These are phyloP conservation scores for Suillus plorans DNA, from an alignment of 768 basidiomycete species.

Conservation along the genomic window DNA sequence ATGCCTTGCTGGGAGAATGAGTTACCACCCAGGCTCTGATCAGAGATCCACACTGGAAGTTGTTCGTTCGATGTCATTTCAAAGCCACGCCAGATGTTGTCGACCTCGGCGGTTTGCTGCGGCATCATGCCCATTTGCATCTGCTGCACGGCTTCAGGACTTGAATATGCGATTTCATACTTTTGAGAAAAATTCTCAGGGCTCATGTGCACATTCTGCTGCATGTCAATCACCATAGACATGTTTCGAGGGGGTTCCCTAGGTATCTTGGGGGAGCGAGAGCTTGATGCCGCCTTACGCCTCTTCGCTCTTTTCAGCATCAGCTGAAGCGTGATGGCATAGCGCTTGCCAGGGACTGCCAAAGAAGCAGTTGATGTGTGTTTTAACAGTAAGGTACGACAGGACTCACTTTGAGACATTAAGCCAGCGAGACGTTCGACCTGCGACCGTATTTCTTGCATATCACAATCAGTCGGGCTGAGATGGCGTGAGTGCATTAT, in stretches of 20 bases:
- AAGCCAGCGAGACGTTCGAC: conserved; percentile 77
- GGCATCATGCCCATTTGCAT: conserved; percentile 29
- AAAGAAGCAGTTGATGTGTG: conserved; percentile 9
- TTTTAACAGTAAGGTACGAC: background rate
- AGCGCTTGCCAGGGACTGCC: conserved; percentile 88
- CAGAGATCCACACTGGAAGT: conserved; percentile 83
- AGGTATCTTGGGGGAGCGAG: conserved; percentile 59
- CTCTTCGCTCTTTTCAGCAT: conserved; percentile 82
- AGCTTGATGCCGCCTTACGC: conserved; percentile 51
- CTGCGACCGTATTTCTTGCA: conserved; percentile 67
- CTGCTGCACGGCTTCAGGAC: conserved; percentile 31
- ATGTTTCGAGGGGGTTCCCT: conserved; percentile 55
- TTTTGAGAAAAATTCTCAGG: conserved; percentile 56
- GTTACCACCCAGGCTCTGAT: conserved; percentile 75
- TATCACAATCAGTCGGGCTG: conserved; percentile 83
- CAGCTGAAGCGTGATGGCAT: conserved; percentile 84
- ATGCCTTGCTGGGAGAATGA: conserved; percentile 80
- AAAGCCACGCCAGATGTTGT: conserved; percentile 76
- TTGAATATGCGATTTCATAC: conserved; percentile 47
- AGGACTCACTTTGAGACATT: conserved; percentile 71
- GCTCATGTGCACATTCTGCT: conserved; percentile 33
- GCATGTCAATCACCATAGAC: conserved; percentile 47
- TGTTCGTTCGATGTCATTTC: conserved; percentile 72
- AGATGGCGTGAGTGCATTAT: conserved; percentile 1
- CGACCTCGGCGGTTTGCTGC: conserved; percentile 39